These are phyloP conservation scores for Boletus reticulatus DNA, from an alignment of 768 basidiomycete species.

Conservation along the genomic window DNA sequence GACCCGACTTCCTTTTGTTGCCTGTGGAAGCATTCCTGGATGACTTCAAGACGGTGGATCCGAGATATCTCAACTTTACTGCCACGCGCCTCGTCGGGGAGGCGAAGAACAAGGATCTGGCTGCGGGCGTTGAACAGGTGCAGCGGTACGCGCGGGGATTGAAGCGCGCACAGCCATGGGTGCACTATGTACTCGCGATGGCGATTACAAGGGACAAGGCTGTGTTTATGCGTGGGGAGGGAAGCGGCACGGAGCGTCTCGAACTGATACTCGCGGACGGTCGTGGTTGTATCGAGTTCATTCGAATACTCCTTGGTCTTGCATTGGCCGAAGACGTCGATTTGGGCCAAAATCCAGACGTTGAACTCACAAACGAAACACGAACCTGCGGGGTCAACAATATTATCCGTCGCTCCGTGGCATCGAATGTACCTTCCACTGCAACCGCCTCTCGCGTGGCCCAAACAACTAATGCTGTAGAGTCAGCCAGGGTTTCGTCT, in stretches of 20 bases:
- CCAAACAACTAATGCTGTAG: not conserved
- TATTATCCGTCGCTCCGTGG: too few relatives aligned
- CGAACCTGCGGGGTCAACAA: not conserved
- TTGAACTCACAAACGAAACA: not conserved
- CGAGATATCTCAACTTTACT: too few relatives aligned
- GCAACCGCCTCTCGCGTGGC: not conserved
- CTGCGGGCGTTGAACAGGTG: too few relatives aligned
- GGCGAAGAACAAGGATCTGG: too few relatives aligned
- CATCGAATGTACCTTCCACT: not conserved
- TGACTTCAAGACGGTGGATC: too few relatives aligned
- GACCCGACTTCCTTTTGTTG: too few relatives aligned
- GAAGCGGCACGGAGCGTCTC: not conserved
- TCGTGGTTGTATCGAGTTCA: not conserved
- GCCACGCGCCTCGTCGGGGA: too few relatives aligned
- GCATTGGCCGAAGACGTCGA: not conserved
- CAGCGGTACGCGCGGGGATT: too few relatives aligned
- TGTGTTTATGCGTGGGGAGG: slow-evolving; percentile 1
- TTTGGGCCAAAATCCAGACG: not conserved
- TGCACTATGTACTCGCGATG: not conserved
- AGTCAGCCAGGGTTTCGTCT: not conserved
- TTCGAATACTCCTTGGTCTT: not conserved
- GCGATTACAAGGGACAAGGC: not conserved
- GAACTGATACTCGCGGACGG: not conserved
- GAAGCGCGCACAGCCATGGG: too few relatives aligned
- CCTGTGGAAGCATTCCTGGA: too few relatives aligned